Evolutionary conservation across 495 filamentous ascomycete species (phyloP).

Genomic region (Talaromyces nanjingensis): DNA sequence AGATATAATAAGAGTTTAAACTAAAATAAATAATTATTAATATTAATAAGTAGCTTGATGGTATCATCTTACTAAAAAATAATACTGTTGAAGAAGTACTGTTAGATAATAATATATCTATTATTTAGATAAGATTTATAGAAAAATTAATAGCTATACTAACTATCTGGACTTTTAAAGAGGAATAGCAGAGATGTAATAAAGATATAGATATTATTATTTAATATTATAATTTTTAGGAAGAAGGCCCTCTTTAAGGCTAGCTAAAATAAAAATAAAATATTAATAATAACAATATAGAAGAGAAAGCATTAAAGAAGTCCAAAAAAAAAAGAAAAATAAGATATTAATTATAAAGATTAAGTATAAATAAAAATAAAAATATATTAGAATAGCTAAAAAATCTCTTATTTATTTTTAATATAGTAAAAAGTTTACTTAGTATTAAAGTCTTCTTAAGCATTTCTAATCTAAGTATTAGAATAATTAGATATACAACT

Average conservation of each 20-base stretch:
- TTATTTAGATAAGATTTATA: neutral
- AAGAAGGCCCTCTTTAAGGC: constrained; percentile 14
- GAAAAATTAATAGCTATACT: neutral
- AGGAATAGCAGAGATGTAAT: neutral
- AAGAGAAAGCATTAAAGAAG: neutral
- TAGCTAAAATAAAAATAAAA: constrained; percentile 11
- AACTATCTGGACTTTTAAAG: neutral
- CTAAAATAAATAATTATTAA: neutral
- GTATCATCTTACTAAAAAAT: neutral
- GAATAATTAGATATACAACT: neutral
- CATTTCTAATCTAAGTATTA: neutral
- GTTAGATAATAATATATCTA: neutral
- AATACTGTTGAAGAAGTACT: neutral
- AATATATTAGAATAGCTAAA: neutral
- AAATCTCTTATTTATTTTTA: neutral
- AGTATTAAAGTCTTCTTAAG: neutral
- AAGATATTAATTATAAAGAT: neutral
- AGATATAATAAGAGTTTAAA: neutral
- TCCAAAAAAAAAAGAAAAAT: neutral
- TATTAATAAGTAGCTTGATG: neutral
- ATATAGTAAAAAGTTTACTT: neutral
- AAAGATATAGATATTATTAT: neutral
- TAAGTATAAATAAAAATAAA: neutral
- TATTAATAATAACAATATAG: constrained; percentile 9
- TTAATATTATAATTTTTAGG: neutral